These are phyloP conservation scores for Oenanthe sinensis DNA, from an alignment of 129 eudicot species.

Conservation along the genomic window DNA sequence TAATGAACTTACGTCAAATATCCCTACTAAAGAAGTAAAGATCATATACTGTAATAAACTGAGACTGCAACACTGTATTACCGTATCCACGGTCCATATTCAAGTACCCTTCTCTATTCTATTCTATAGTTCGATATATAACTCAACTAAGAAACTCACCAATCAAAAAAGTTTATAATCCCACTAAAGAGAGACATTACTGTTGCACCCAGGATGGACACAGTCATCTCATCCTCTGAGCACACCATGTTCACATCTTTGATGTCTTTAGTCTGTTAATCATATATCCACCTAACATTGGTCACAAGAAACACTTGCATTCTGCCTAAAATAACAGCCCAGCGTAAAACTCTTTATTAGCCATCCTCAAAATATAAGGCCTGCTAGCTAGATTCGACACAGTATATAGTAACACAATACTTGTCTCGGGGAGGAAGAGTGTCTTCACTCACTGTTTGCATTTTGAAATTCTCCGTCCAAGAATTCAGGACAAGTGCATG, in stretches of 20 bases:
- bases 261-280: not conserved
- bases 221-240: not conserved
- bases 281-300: not conserved
- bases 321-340: not conserved
- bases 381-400: not conserved
- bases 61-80: not conserved
- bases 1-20: not conserved
- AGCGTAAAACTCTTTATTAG: not conserved
- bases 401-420: not conserved
- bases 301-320: not conserved
- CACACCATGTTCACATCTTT: not conserved
- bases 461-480: not conserved
- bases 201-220: not conserved
- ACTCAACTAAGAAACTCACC: not conserved
- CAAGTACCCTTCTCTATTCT: not conserved
- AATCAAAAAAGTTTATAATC: not conserved
- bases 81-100: not conserved
- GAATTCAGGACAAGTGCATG: not conserved
- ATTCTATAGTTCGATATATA: not conserved
- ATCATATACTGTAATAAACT: not conserved
- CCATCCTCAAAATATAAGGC: not conserved
- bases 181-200: not conserved
- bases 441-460: not conserved
- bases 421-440: not conserved
- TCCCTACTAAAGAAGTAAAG: not conserved